These are phyloP conservation scores for Euphorbia pulcherrima DNA, from an alignment of 345 rosid species.

Conservation along the genomic window DNA sequence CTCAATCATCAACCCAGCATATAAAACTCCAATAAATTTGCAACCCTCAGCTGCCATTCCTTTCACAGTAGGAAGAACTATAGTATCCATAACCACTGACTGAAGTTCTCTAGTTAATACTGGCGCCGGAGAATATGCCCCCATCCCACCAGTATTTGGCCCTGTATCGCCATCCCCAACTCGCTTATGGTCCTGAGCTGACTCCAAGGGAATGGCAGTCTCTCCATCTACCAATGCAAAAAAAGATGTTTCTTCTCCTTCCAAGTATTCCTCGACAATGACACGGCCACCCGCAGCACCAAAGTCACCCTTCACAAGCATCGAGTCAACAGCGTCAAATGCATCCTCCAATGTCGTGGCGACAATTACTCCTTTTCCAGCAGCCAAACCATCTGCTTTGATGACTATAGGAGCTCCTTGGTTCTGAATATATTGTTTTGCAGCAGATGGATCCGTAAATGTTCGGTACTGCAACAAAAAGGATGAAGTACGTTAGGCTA, in stretches of 20 bases:
- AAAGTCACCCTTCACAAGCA: slow-evolving; percentile 72
- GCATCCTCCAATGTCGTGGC: slow-evolving; percentile 82
- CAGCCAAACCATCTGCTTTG: slow-evolving; percentile 95
- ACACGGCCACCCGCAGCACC: slow-evolving; percentile 82
- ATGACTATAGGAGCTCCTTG: slow-evolving; percentile 81
- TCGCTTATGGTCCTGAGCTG: slow-evolving; percentile 94
- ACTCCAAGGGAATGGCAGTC: slow-evolving; percentile 84
- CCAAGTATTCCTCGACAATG: slow-evolving; percentile 74
- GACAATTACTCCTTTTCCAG: slow-evolving; percentile 91
- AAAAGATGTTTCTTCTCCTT: slow-evolving; percentile 96
- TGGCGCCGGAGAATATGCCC: slow-evolving; percentile 92
- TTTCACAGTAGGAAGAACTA: slow-evolving; percentile 80
- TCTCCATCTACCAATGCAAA: slow-evolving; percentile 92
- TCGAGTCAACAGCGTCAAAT: slow-evolving; percentile 76
- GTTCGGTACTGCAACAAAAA: slow-evolving; percentile 55
- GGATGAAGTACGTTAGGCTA: neutral
- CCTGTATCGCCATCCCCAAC: slow-evolving; percentile 97
- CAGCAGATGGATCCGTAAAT: slow-evolving; percentile 61
- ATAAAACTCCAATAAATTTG: slow-evolving; percentile 85
- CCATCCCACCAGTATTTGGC: slow-evolving; percentile 98
- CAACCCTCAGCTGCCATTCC: slow-evolving; percentile 93
- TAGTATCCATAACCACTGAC: slow-evolving; percentile 70
- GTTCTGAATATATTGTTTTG: slow-evolving; percentile 63
- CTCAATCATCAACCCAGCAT: slow-evolving; percentile 93
- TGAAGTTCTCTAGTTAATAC: slow-evolving; percentile 68